Base-by-base conservation (phyloP, 805 yeast species). In the Hanseniaspora lindneri region DNA sequence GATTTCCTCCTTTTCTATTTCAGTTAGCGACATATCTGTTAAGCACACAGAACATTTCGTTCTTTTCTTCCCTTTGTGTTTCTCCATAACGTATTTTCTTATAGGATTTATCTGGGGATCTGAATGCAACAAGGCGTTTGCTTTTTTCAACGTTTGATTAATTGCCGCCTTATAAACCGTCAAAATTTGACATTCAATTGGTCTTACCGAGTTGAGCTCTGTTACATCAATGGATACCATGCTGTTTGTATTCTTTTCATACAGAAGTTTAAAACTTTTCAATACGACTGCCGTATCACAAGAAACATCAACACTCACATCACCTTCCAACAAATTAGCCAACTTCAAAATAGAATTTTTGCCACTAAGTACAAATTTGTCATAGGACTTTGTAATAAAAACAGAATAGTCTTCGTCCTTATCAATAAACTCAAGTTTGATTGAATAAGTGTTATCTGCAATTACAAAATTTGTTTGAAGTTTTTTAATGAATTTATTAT, bases 1-100 rank as follows among this genome's bases (percentile, higher is more conserved):
- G 3, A 65, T 54, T 1, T 60, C 51, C 4, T 62, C 58, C 11
- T 67, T 70, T 4, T 55, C 46, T 14, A 33, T 17, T 2, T 51
- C 49, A 11, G 27, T 29, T 29, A 29, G 16, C 3, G 43, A 17
- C 49, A 55, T 55, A 3, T 36, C 23, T 10, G 65, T 71, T 3
- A 72, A 62, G 55, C 92, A 83, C 0, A 82, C 75, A 40, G 77
- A 72, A 58, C 92, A 83, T 11, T 66, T 61, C 16, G 72, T 58
- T 7, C 49, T 29, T 8, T 34, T 9, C 2, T 23, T 14, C 8
- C 17, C 4, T 4, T 11, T n/a, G 9, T 27, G 28, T 4, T 29
- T 13, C 25, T 29, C 21, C 2, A 30, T 10, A 10, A 41, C 25
- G 23, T 30, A 46, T 13, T 32, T 10, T 32, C 49, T 46, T 7